These are phyloP conservation scores for Leucocoprinus birnbaumii DNA, from an alignment of 768 basidiomycete species.

Conservation along the genomic window DNA sequence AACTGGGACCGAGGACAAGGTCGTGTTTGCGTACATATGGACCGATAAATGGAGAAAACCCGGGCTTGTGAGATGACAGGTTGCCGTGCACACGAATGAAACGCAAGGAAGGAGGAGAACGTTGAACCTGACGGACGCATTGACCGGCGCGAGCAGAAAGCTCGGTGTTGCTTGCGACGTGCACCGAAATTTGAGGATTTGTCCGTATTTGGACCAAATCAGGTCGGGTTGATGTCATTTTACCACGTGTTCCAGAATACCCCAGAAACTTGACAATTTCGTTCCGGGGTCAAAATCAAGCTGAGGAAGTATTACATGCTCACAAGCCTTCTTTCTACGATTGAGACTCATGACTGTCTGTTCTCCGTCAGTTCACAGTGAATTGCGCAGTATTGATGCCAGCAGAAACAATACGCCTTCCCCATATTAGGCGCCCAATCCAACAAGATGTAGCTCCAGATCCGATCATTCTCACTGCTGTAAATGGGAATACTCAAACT, in stretches of 20 bases:
- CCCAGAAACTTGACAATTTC: not conserved
- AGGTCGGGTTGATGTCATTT: not conserved
- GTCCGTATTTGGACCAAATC: conserved; percentile 28
- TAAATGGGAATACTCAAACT: too few species aligned
- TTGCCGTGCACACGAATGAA: conserved; percentile 52
- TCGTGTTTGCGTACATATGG: conserved; percentile 29
- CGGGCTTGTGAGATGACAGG: conserved; percentile 26
- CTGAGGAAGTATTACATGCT: too few species aligned
- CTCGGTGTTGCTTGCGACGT: conserved; percentile 7
- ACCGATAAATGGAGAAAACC: conserved; percentile 35
- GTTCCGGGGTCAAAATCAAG: too few species aligned
- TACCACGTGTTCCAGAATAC: conserved; percentile 1
- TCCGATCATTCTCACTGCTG: too few species aligned
- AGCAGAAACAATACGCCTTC: too few species aligned
- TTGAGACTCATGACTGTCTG: too few species aligned
- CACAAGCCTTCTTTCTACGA: too few species aligned
- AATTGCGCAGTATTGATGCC: too few species aligned
- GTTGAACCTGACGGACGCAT: conserved; percentile 46
- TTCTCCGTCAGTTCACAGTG: too few species aligned
- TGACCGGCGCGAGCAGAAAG: conserved; percentile 34
- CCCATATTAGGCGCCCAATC: too few species aligned
- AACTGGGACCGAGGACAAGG: not conserved
- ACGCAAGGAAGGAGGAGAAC: conserved; percentile 54
- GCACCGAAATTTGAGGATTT: conserved; percentile 27
- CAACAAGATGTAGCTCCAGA: too few species aligned